These are phyloP conservation scores for Pseudogymnoascus sp. DNA, from an alignment of 2,329 filamentous ascomycete genomes.

Conservation along the genomic window DNA sequence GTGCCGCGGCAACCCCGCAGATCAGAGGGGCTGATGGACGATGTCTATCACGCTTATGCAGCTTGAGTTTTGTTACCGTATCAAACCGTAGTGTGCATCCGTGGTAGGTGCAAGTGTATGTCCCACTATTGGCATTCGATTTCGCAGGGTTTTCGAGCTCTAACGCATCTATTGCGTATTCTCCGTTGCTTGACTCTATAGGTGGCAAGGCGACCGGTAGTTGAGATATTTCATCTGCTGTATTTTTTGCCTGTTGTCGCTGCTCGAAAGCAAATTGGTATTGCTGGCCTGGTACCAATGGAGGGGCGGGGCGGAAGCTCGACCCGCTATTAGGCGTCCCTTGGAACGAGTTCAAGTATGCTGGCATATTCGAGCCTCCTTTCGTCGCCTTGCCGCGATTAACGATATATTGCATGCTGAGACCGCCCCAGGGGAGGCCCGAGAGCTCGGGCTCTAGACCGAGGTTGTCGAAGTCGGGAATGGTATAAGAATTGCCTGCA, in stretches of 20 bases:
- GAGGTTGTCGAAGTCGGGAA: constrained; percentile 50
- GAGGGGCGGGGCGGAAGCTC: constrained; percentile 39
- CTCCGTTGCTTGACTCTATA: constrained; percentile 33
- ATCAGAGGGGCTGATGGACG: constrained; percentile 54
- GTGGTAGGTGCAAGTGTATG: constrained; percentile 94
- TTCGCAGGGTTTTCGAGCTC: constrained; percentile 44
- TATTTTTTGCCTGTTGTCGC: constrained; percentile 21
- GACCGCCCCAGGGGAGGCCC: constrained; percentile 63
- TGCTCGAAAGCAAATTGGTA: constrained; percentile 26
- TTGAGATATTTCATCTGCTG: constrained; percentile 21
- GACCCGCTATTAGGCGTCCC: constrained; percentile 22
- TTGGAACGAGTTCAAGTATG: constrained; percentile 27
- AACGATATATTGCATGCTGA: constrained; percentile 49
- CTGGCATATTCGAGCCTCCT: no score
- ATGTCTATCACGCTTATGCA: constrained; percentile 91
- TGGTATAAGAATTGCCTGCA: constrained; percentile 55
- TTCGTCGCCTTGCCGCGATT: constrained; percentile 35
- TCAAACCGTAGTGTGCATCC: constrained; percentile 84
- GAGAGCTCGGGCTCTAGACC: constrained; percentile 45
- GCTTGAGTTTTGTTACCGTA: constrained; percentile 75
- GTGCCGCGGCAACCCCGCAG: constrained; percentile 26
- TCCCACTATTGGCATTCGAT: constrained; percentile 68
- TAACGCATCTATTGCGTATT: constrained; percentile 28
- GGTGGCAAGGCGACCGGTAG: constrained; percentile 29
- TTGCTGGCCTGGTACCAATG: constrained; percentile 29